phyloP scores from a whole-genome alignment of 2,329 filamentous ascomycete species.

The Xylariaceae sp. region DNA sequence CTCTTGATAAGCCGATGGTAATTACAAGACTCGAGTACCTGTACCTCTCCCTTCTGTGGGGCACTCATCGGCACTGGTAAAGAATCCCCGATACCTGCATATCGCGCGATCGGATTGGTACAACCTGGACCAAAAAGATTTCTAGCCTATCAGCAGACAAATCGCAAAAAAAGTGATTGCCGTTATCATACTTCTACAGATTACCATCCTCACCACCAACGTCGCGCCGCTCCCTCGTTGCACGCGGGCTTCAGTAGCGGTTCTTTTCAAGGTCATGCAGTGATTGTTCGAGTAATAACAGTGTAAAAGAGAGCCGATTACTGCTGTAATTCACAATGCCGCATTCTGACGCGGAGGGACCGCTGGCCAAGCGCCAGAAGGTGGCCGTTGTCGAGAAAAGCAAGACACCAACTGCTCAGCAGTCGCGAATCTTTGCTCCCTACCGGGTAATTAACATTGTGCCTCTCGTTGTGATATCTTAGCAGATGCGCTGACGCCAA shows the following conservation, averaged over 20 bases:
- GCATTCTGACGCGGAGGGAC: slow-evolving; percentile 54
- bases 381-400: slow-evolving; percentile 41
- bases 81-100: not conserved
- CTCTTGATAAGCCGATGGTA: too few species aligned
- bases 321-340: slow-evolving; percentile 42
- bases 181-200: not conserved
- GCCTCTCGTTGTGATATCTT: not conserved
- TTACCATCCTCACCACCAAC: not conserved
- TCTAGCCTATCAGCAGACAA: not conserved
- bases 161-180: not conserved
- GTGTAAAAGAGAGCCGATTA: not conserved
- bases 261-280: not conserved
- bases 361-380: slow-evolving; percentile 73
- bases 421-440: slow-evolving; percentile 84
- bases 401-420: slow-evolving; percentile 39
- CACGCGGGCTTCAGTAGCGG: not conserved
- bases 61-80: too few species aligned
- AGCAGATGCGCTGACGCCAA: slow-evolving; percentile 3
- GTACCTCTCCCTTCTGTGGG: too few species aligned
- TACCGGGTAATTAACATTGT: slow-evolving; percentile 60
- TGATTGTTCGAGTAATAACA: not conserved
- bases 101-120: not conserved
- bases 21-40: too few species aligned
- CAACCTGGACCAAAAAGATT: not conserved
- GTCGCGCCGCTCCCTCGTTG: not conserved